Evolutionary conservation across 176 grass and related monocot species (phyloP).

Genomic region (Miscanthus lutarioriparius): DNA sequence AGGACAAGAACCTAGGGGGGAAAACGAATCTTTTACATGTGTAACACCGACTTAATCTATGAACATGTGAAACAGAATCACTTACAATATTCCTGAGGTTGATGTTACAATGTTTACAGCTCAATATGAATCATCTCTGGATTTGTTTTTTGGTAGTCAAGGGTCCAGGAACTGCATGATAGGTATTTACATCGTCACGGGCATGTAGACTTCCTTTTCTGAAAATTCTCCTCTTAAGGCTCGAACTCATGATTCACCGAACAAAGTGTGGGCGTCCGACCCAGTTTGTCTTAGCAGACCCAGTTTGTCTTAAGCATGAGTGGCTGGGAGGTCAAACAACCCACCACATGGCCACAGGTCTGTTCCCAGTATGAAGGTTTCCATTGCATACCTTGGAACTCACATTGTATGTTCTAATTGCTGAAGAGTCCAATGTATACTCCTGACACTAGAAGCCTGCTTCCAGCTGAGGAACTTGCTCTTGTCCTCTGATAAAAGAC

Average conservation of each 20-base stretch:
- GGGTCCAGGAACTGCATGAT: background rate
- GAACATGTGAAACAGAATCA: slow-evolving; percentile 29
- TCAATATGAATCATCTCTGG: slow-evolving; percentile 32
- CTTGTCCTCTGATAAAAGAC: slow-evolving; percentile 71
- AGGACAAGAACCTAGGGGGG: background rate
- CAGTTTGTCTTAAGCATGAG: background rate
- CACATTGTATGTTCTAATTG: slow-evolving; percentile 30
- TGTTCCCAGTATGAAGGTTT: slow-evolving; percentile 4
- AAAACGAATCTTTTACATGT: slow-evolving; percentile 33
- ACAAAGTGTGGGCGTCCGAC: background rate
- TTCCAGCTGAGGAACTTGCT: slow-evolving; percentile 68
- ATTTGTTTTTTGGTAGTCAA: background rate
- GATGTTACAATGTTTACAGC: slow-evolving; percentile 23
- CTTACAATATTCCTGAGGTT: slow-evolving; percentile 34
- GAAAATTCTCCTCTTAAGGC: background rate
- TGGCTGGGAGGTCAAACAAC: background rate
- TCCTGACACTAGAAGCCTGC: slow-evolving; percentile 43
- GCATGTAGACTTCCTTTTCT: slow-evolving; percentile 11
- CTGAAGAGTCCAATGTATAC: slow-evolving; percentile 16
- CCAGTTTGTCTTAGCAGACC: background rate
- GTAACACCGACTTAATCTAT: slow-evolving; percentile 44
- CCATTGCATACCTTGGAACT: slow-evolving; percentile 30
- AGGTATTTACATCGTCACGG: slow-evolving; percentile 49
- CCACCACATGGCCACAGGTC: background rate
- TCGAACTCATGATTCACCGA: background rate